Evolutionary conservation across 2,329 filamentous ascomycete species (phyloP).

Genomic region (Cladosporium sp.): DNA sequence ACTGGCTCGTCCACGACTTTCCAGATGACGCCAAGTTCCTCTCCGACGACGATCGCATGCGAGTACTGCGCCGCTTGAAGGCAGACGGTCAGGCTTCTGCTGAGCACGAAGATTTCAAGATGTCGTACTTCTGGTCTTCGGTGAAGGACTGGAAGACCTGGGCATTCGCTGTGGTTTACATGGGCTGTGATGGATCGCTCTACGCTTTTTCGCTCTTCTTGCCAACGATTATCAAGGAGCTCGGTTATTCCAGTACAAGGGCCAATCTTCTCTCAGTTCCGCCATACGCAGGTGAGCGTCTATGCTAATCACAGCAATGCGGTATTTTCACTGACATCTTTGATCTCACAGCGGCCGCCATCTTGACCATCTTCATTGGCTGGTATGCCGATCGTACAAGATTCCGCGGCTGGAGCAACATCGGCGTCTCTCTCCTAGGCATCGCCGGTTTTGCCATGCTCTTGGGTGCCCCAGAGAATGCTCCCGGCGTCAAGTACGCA

Average conservation of each 20-base stretch:
- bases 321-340: no score
- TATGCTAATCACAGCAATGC: no score
- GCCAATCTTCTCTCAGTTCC: slow-evolving; percentile 72
- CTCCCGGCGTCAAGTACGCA: slow-evolving; percentile 69
- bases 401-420: slow-evolving; percentile 76
- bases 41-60: slow-evolving; percentile 61
- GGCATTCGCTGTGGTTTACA: slow-evolving; percentile 69
- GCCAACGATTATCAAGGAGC: slow-evolving; percentile 68
- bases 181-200: slow-evolving; percentile 68
- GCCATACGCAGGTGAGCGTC: slow-evolving; percentile 55
- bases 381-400: slow-evolving; percentile 72
- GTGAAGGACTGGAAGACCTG: slow-evolving; percentile 84
- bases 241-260: slow-evolving; percentile 55
- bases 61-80: slow-evolving; percentile 67
- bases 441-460: slow-evolving; percentile 79
- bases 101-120: slow-evolving; percentile 69
- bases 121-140: slow-evolving; percentile 66
- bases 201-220: slow-evolving; percentile 76
- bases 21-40: slow-evolving; percentile 68
- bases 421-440: slow-evolving; percentile 64
- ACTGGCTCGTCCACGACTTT: slow-evolving; percentile 80
- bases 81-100: slow-evolving; percentile 71
- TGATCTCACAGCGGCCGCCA: slow-evolving; percentile 53
- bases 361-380: slow-evolving; percentile 66
- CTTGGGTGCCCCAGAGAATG: slow-evolving; percentile 44